phyloP scores from a whole-genome alignment of 2,329 filamentous ascomycete species.

The Amesomyces nigricolor region DNA sequence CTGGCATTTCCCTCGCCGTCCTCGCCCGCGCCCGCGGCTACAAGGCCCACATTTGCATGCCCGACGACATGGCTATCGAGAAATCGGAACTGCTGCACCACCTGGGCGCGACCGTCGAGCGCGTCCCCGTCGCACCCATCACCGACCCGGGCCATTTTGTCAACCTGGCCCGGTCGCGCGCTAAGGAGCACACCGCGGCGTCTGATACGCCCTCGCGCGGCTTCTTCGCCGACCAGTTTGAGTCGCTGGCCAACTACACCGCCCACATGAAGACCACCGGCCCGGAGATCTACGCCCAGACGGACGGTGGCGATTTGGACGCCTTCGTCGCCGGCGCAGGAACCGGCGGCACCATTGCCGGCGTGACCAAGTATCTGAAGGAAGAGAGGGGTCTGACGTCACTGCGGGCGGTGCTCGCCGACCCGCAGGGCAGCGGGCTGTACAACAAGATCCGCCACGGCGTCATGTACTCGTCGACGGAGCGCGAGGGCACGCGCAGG shows the following conservation, averaged over 20 bases:
- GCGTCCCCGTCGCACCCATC: constrained; percentile 85
- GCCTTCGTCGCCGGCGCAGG: constrained; percentile 92
- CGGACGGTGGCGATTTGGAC: constrained; percentile 60
- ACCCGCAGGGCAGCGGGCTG: constrained; percentile 88
- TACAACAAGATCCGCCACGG: constrained; percentile 90
- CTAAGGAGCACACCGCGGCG: constrained; percentile 62
- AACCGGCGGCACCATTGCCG: constrained; percentile 88
- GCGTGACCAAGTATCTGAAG: constrained; percentile 79
- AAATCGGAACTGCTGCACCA: constrained; percentile 86
- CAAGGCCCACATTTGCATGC: constrained; percentile 94
- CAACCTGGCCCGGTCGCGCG: constrained; percentile 76
- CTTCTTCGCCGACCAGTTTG: constrained; percentile 96
- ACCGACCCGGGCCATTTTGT: constrained; percentile 93
- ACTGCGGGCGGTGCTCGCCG: constrained; percentile 73
- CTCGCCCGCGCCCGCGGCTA: constrained; percentile 86
- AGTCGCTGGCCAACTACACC: constrained; percentile 80
- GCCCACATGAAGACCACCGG: constrained; percentile 81
- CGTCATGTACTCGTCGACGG: constrained; percentile 89
- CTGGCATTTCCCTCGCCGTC: constrained; percentile 88
- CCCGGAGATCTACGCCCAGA: constrained; percentile 81
- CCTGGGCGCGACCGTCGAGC: constrained; percentile 87
- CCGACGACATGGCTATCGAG: constrained; percentile 80
- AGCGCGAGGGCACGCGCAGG: constrained; percentile 83
- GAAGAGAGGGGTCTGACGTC: constrained; percentile 51
- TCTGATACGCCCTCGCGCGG: constrained; percentile 59